Evolutionary conservation across 2,329 filamentous ascomycete species (phyloP).

Genomic region (Aphanocladium album): DNA sequence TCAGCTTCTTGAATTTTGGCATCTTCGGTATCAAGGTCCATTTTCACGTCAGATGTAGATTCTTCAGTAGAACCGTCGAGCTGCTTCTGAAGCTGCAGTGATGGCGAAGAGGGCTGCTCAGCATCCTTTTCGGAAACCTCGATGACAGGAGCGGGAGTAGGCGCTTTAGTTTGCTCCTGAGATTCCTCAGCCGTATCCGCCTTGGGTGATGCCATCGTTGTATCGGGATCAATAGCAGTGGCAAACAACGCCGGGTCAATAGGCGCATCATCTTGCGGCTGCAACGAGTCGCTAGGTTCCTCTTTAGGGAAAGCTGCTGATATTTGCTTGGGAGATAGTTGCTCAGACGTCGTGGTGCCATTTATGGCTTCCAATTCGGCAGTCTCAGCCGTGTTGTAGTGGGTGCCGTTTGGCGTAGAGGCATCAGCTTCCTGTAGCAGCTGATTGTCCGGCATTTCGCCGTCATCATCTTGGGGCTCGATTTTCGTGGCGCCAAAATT

Average conservation of each 20-base stretch:
- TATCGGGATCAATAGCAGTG: not conserved
- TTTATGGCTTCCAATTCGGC: not conserved
- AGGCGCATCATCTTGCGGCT: not conserved
- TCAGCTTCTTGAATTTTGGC: not conserved
- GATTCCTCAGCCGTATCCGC: not conserved
- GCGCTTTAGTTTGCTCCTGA: not conserved
- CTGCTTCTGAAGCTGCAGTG: conserved; percentile 1
- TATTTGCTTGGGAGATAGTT: not conserved
- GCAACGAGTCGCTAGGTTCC: not conserved
- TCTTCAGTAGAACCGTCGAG: not conserved
- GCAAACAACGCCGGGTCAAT: not conserved
- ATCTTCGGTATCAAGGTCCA: not conserved
- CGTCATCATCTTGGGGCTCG: not conserved
- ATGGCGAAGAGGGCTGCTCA: not conserved
- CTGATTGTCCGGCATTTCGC: not conserved
- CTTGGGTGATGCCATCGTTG: not conserved
- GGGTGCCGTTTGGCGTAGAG: not conserved
- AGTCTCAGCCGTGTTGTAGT: not conserved
- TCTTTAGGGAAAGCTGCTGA: not conserved
- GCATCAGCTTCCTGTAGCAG: not conserved
- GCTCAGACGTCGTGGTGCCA: not conserved
- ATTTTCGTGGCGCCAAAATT: not conserved
- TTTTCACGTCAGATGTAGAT: not conserved
- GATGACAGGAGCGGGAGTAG: not conserved
- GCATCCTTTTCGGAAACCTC: not conserved